These are phyloP conservation scores for Diaporthe citrichinensis DNA, from an alignment of 2,329 filamentous ascomycete genomes.

Conservation along the genomic window DNA sequence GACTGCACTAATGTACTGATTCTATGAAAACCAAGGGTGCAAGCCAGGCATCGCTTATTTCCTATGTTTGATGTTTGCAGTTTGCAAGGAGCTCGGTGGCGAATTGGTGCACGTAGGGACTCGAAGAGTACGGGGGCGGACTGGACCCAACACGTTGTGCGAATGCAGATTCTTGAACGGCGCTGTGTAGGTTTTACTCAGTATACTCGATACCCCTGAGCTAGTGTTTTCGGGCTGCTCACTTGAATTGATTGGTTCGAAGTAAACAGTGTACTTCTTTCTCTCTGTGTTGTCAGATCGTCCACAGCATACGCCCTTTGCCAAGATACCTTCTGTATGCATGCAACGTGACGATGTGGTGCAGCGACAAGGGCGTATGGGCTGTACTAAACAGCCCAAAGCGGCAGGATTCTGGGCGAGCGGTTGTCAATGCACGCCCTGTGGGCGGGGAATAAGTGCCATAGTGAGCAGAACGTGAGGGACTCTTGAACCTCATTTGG, in stretches of 20 bases:
- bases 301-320: neutral
- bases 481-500: neutral
- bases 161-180: constrained; percentile 4
- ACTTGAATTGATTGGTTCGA: constrained; percentile 28
- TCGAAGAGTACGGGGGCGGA: neutral
- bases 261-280: neutral
- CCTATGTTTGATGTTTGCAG: constrained; percentile 33
- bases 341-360: neutral
- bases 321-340: neutral
- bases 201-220: constrained; percentile 41
- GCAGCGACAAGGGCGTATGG: constrained; percentile 17
- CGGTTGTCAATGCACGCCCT: constrained; percentile 19
- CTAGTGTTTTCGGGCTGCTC: constrained; percentile 20
- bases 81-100: constrained; percentile 27
- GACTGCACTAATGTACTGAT: constrained; percentile 51
- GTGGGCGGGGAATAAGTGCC: constrained; percentile 18
- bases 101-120: neutral
- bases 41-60: neutral
- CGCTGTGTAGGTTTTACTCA: constrained; percentile 40
- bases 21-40: neutral
- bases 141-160: constrained; percentile 3
- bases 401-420: constrained; percentile 20
- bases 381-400: neutral
- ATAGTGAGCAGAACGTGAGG: neutral
- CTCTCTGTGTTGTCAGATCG: neutral